Percentiles rank a stretch among this genome's conserved stretches.
These are phyloP conservation scores for Neurospora crassa DNA, from an alignment of 2,329 filamentous ascomycete species.

Conservation along the genomic window DNA sequence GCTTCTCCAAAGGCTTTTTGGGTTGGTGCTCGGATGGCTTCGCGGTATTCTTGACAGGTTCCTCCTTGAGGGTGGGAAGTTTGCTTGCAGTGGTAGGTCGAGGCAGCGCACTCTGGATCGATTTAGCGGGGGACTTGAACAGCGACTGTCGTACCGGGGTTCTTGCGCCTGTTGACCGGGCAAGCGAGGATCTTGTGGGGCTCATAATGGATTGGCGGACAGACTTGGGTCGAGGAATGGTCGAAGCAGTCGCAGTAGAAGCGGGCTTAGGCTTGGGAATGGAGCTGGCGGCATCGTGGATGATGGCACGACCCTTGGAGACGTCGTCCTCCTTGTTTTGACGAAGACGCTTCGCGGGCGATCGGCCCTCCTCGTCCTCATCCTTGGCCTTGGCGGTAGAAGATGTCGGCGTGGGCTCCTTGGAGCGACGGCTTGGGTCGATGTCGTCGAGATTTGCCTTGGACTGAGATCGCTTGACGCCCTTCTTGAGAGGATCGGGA, in stretches of 20 bases:
- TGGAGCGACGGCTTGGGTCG: conserved; percentile 26
- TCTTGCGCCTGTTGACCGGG: conserved; percentile 47
- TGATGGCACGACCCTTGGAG: conserved; percentile 52
- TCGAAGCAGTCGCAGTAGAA: conserved; percentile 25
- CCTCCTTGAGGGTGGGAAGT: conserved; percentile 14
- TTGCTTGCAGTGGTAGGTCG: conserved; percentile 45
- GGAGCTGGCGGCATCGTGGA: conserved; percentile 35
- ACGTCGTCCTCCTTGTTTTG: conserved; percentile 59
- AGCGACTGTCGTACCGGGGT: conserved; percentile 36
- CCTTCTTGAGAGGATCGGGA: conserved; percentile 22
- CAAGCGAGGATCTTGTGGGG: conserved; percentile 67
- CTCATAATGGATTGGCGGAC: conserved; percentile 56
- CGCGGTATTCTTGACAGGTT: background rate
- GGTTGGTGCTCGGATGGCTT: background rate
- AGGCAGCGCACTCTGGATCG: conserved; percentile 30
- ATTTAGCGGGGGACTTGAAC: conserved; percentile 46
- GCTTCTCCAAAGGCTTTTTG: background rate
- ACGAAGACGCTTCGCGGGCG: conserved; percentile 61
- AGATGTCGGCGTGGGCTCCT: conserved; percentile 19
- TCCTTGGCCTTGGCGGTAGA: conserved; percentile 21
- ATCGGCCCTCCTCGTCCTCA: conserved; percentile 23
- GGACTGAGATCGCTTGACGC: conserved; percentile 43
- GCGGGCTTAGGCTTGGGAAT: conserved; percentile 40
- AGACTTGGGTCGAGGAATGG: conserved; percentile 34
- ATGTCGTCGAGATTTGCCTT: conserved; percentile 46